Percentiles rank a stretch among this genome's conserved stretches.
Conservation (phyloP, 768 basidiomycete genomes). For the Psilocybe cubensis region DNA sequence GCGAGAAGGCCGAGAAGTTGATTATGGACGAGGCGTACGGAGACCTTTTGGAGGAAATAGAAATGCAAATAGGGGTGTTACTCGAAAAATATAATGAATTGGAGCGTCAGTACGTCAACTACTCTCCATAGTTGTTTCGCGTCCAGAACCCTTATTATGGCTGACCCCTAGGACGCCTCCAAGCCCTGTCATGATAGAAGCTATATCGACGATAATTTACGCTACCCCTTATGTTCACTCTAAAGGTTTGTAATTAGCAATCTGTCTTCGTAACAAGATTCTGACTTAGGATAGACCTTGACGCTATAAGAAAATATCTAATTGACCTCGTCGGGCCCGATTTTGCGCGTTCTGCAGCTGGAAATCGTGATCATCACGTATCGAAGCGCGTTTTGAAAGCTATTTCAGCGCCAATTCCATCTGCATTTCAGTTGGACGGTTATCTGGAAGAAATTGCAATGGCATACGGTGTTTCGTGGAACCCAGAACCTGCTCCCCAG, state of each 20-base stretch:
- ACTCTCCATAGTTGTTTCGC: neutral
- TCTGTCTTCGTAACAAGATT: neutral
- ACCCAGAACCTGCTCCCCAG: slow-evolving; percentile 60
- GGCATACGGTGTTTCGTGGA: slow-evolving; percentile 60
- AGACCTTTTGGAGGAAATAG: slow-evolving; percentile 67
- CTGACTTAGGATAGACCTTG: slow-evolving; percentile 51
- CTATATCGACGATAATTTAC: slow-evolving; percentile 69
- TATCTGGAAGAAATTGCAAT: slow-evolving; percentile 59
- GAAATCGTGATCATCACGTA: slow-evolving; percentile 56
- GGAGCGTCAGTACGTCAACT: slow-evolving; percentile 45
- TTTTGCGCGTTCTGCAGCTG: slow-evolving; percentile 55
- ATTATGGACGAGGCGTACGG: slow-evolving; percentile 64
- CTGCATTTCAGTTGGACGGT: slow-evolving; percentile 57
- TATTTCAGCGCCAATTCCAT: slow-evolving; percentile 54
- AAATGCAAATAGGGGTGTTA: slow-evolving; percentile 67
- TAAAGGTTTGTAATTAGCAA: slow-evolving; percentile 47
- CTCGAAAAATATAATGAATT: slow-evolving; percentile 62
- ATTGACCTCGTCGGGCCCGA: slow-evolving; percentile 58
- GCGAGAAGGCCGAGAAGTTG: slow-evolving; percentile 72
- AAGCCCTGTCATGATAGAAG: slow-evolving; percentile 62
- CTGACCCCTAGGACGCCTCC: slow-evolving; percentile 2
- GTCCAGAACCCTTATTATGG: neutral
- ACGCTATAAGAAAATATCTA: slow-evolving; percentile 55
- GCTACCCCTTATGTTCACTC: slow-evolving; percentile 58
- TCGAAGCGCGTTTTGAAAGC: slow-evolving; percentile 58